Evolutionary conservation across 441 rosid species (phyloP).

Genomic region (Euphorbia celastroides): DNA sequence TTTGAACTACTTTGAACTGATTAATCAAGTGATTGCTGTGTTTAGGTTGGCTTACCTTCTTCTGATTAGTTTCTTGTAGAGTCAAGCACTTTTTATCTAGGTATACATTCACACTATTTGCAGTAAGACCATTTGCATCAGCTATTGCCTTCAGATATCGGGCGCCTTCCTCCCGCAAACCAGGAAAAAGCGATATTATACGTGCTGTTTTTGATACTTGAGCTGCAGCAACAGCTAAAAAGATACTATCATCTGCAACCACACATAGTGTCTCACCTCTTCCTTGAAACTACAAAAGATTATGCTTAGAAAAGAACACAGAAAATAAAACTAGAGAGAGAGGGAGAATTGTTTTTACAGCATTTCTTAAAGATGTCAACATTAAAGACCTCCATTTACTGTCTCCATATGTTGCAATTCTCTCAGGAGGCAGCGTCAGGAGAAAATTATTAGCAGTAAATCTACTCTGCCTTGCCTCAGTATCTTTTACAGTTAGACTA

Average conservation of each 20-base stretch:
- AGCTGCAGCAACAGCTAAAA: slow-evolving; percentile 53
- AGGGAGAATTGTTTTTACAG: slow-evolving; percentile 47
- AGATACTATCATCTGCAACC: slow-evolving; percentile 81
- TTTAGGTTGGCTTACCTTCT: slow-evolving; percentile 33
- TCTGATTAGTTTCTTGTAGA: slow-evolving; percentile 41
- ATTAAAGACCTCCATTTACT: slow-evolving; percentile 56
- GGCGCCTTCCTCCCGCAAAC: slow-evolving; percentile 55
- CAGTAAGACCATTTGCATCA: slow-evolving; percentile 53
- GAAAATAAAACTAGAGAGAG: slow-evolving; percentile 13
- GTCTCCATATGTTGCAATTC: slow-evolving; percentile 78
- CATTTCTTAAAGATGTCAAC: slow-evolving; percentile 48
- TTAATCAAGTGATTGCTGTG: not conserved
- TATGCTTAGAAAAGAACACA: slow-evolving; percentile 2
- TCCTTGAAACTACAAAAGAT: slow-evolving; percentile 57
- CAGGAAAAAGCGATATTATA: slow-evolving; percentile 66
- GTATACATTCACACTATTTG: slow-evolving; percentile 46
- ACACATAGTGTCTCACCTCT: slow-evolving; percentile 54
- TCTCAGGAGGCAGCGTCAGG: slow-evolving; percentile 65
- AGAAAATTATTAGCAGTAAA: slow-evolving; percentile 36
- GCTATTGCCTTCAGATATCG: slow-evolving; percentile 62
- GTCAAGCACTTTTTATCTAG: slow-evolving; percentile 45
- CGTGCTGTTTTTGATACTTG: slow-evolving; percentile 43
- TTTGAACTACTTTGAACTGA: not conserved
- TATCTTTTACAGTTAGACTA: slow-evolving; percentile 36
- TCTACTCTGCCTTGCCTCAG: slow-evolving; percentile 26